A percentile compares a stretch with the other conserved stretches of the same genome.
Evolutionary conservation across 2,329 filamentous ascomycete genomes (phyloP).

Genomic region (Paradendryphiella salina): DNA sequence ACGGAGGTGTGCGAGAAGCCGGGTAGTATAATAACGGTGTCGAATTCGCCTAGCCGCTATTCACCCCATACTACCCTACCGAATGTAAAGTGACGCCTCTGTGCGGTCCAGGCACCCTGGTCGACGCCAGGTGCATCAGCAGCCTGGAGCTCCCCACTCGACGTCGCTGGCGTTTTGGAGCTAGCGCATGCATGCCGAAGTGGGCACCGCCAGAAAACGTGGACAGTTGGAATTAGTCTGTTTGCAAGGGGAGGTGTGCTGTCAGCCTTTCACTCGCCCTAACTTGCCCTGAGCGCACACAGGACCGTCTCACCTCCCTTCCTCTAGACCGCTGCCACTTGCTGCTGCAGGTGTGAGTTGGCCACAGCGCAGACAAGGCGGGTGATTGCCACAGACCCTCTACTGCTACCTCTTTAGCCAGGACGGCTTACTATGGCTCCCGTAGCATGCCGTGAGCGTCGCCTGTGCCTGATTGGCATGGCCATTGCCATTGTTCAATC

Average conservation of each 20-base stretch:
- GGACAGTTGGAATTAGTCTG: slow-evolving; percentile 41
- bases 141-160: slow-evolving; percentile 39
- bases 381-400: slow-evolving; percentile 22
- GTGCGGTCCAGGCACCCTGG: slow-evolving; percentile 39
- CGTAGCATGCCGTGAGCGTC: slow-evolving; percentile 22
- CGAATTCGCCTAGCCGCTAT: slow-evolving; percentile 43
- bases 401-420: background rate
- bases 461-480: slow-evolving; percentile 36
- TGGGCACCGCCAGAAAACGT: slow-evolving; percentile 45
- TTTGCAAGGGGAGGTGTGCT: slow-evolving; percentile 43
- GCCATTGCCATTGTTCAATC: slow-evolving; percentile 26
- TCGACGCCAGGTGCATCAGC: slow-evolving; percentile 41
- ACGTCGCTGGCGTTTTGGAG: slow-evolving; percentile 34
- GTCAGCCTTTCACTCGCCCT: slow-evolving; percentile 46
- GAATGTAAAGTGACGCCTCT: slow-evolving; percentile 36
- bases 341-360: slow-evolving; percentile 36
- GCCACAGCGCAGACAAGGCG: slow-evolving; percentile 24
- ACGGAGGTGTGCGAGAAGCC: slow-evolving; percentile 16
- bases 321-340: slow-evolving; percentile 29
- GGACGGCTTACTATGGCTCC: slow-evolving; percentile 18
- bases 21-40: slow-evolving; percentile 39
- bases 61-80: slow-evolving; percentile 46
- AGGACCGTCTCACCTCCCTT: slow-evolving; percentile 34
- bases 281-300: slow-evolving; percentile 34
- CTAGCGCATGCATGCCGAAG: slow-evolving; percentile 36